Evolutionary conservation across 2,329 filamentous ascomycete genomes (phyloP).

Genomic region (Westerdykella ornata): DNA sequence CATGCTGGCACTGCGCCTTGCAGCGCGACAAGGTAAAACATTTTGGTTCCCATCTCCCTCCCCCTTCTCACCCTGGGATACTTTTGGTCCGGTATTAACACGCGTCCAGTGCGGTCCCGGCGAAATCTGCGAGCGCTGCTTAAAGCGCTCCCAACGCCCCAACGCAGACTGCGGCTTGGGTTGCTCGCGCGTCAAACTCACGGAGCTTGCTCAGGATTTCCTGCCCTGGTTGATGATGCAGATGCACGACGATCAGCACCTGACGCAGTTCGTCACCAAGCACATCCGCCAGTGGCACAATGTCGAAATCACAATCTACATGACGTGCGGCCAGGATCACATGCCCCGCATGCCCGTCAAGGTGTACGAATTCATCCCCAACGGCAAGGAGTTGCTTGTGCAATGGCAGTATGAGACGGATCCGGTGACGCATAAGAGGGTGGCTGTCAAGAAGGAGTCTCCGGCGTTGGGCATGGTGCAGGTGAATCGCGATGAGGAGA

Average conservation of each 20-base stretch:
- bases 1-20: constrained; percentile 45
- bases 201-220: constrained; percentile 41
- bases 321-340: constrained; percentile 39
- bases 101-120: constrained; percentile 34
- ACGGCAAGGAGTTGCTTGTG: constrained; percentile 34
- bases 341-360: constrained; percentile 41
- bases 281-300: constrained; percentile 36
- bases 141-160: constrained; percentile 35
- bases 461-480: constrained; percentile 43
- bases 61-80: background rate
- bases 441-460: constrained; percentile 35
- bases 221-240: constrained; percentile 38
- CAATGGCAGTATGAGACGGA: constrained; percentile 42
- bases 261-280: constrained; percentile 36
- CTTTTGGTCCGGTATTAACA: constrained; percentile 6
- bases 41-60: constrained; percentile 2
- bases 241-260: constrained; percentile 40
- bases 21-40: constrained; percentile 42
- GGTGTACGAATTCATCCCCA: constrained; percentile 43
- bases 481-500: constrained; percentile 41
- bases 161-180: constrained; percentile 39
- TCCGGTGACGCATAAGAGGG: constrained; percentile 24
- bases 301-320: constrained; percentile 36
- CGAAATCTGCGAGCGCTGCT: constrained; percentile 35
- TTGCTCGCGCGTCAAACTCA: constrained; percentile 43